A percentile compares a stretch with the other conserved stretches of the same genome.
phyloP scores from a whole-genome alignment of 139 green algal genomes.

The Choricystis sp. region DNA sequence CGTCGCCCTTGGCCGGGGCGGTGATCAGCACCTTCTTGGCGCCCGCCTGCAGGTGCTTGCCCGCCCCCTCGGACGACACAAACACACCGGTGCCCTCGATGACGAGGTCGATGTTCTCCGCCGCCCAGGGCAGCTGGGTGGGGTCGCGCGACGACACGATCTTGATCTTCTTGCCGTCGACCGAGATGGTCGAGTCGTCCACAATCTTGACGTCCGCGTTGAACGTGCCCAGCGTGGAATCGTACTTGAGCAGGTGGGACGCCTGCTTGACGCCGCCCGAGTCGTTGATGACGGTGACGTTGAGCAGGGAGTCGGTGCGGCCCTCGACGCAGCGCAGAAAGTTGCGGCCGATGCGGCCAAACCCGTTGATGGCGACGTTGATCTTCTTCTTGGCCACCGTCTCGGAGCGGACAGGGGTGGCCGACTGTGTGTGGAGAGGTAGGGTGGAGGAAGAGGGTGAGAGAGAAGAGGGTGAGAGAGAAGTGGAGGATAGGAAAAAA shows the following conservation, averaged over 20 bases:
- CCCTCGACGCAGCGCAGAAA: constrained; percentile 80
- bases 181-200: constrained; percentile 72
- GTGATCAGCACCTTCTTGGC: constrained; percentile 99
- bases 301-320: constrained; percentile 26
- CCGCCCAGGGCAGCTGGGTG: constrained; percentile 83
- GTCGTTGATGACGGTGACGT: constrained; percentile 91
- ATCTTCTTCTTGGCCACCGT: constrained; percentile 62
- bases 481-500: no score
- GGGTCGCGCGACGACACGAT: constrained; percentile 92
- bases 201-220: constrained; percentile 80
- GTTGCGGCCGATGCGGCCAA: constrained; percentile 92
- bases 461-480: not conserved
- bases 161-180: constrained; percentile 88
- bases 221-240: constrained; percentile 95
- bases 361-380: constrained; percentile 97
- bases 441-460: not conserved
- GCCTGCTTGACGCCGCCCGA: constrained; percentile 92
- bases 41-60: constrained; percentile 84
- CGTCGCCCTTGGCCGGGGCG: constrained; percentile 90
- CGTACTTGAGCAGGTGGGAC: constrained; percentile 98
- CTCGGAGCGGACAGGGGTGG: constrained; percentile 1
- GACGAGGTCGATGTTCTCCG: constrained; percentile 81
- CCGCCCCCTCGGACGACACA: constrained; percentile 65
- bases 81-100: constrained; percentile 98
- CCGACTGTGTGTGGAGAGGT: not conserved